Evolutionary conservation across 805 yeast species (phyloP).

Genomic region (Hanseniaspora hatyaiensis): DNA sequence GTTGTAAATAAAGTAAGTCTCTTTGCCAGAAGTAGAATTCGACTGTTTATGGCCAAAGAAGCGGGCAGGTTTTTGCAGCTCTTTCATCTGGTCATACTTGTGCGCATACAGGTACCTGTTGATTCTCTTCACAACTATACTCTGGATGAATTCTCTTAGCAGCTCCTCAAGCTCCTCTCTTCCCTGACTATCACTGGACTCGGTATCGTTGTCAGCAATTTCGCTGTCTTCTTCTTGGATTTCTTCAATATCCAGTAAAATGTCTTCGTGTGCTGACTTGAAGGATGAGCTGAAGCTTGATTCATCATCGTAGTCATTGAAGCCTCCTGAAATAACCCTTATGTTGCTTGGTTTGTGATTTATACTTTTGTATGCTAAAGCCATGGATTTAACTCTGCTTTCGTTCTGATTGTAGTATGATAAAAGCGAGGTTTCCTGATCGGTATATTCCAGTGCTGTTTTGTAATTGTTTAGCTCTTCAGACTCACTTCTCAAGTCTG

Average conservation of each 20-base stretch:
- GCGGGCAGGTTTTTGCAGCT: not conserved
- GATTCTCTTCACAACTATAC: not conserved
- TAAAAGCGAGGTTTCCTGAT: conserved; percentile 2
- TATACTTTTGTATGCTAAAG: conserved; percentile 6
- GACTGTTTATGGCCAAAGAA: not conserved
- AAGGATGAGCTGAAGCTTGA: not conserved
- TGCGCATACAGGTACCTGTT: not conserved
- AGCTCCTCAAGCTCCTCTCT: not conserved
- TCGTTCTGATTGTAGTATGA: conserved; percentile 4
- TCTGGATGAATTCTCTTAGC: not conserved
- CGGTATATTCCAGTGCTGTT: conserved; percentile 16
- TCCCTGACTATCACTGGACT: too few species aligned
- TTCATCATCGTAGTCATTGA: conserved; percentile 4
- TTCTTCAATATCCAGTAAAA: conserved; percentile 3
- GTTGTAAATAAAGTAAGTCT: not conserved
- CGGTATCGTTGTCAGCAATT: too few species aligned
- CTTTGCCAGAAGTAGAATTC: not conserved
- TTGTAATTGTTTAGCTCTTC: conserved; percentile 9
- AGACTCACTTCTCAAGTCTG: not conserved
- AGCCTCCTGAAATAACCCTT: conserved; percentile 9
- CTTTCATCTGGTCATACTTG: not conserved
- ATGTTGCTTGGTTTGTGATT: conserved; percentile 15
- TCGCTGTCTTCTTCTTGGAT: not conserved
- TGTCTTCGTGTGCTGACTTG: not conserved
- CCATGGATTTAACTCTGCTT: not conserved